Evolutionary conservation across 352 stramenopile genomes (phyloP), one percentile per base, ranked within the genome.

Genomic region (Phytophthora citrophthora): DNA sequence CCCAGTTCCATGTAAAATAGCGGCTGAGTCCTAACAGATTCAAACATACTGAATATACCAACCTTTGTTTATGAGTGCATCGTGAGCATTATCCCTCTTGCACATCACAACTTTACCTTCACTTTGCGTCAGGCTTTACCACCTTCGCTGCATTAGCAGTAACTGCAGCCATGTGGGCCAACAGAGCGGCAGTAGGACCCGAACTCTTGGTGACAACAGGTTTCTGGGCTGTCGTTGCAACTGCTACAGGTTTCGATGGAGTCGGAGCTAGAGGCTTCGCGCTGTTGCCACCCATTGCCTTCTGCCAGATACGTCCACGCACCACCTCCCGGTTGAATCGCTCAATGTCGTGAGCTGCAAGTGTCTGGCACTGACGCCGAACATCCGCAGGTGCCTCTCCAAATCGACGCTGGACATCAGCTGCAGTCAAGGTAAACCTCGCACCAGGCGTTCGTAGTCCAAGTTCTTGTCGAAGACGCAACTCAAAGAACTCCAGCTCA

Each of bases 301-400:
- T 91, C 45, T 89, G 70, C 77, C 79, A 87, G 29, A 89, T 74
- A n/a, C 77, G 76, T 7, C 70, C 56, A 12, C 82, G 82, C 23
- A 91, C 64, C 29, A 82, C 73, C 45, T 89, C 79, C 39, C 77
- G 77, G 38, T 91, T 82, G 52, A 80, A 91, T 13, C 82, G 79
- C 26, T 88, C 77, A 23, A 79, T 54, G 26, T 91, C 79, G 8
- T 81, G 70, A 0, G 63, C 64, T 34, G 77, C 79, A 34, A 88
- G 43, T 31, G 76, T 49, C 66, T 87, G 72, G 27, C 82, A 91
- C 45, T 70, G 50, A 2, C 49, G 68, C 10, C 64, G 68, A 12
- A 87, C 59, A 7, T 76, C 46, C 13, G 50, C 34, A 12, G 79
- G 56, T 3, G 75, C 68, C 0, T 51, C 55, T 26, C 50, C 46